Evolutionary conservation across 495 filamentous ascomycete species (phyloP).

Genomic region (Lepidopterella palustris): DNA sequence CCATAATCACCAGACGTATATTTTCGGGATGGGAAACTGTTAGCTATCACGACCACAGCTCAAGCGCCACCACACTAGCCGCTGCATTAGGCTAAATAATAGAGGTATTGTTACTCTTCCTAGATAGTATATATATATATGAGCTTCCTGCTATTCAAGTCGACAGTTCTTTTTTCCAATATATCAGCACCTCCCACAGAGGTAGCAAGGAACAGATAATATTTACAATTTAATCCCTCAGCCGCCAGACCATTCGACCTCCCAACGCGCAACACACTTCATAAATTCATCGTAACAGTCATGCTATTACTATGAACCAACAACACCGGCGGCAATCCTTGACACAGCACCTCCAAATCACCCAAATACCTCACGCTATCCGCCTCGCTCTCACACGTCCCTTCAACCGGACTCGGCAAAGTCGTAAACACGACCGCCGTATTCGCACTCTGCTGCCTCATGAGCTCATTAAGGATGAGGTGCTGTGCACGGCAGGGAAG

Average conservation of each 20-base stretch:
- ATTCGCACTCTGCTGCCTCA: constrained; percentile 58
- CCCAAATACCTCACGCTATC: constrained; percentile 65
- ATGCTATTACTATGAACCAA: constrained; percentile 86
- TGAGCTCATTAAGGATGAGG: constrained; percentile 78
- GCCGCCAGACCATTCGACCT: no score
- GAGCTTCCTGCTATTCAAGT: no score
- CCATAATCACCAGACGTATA: no score
- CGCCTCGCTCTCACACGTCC: constrained; percentile 61
- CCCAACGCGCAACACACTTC: background rate
- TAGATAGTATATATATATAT: no score
- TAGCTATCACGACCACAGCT: no score
- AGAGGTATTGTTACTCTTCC: no score
- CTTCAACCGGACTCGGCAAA: constrained; percentile 68
- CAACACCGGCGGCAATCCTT: constrained; percentile 60
- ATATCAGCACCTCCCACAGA: no score
- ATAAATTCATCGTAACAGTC: constrained; percentile 83
- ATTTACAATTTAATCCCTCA: background rate
- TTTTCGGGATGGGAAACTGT: no score
- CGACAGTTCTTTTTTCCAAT: no score
- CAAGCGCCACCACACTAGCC: no score
- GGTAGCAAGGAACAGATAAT: background rate
- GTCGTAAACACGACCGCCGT: constrained; percentile 82
- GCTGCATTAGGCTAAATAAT: no score
- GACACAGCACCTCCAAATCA: constrained; percentile 69
- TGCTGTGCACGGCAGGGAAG: constrained; percentile 76